Evolutionary conservation across 1,139 yeast genomes (phyloP).

Genomic region (Kodamaea suecica): DNA sequence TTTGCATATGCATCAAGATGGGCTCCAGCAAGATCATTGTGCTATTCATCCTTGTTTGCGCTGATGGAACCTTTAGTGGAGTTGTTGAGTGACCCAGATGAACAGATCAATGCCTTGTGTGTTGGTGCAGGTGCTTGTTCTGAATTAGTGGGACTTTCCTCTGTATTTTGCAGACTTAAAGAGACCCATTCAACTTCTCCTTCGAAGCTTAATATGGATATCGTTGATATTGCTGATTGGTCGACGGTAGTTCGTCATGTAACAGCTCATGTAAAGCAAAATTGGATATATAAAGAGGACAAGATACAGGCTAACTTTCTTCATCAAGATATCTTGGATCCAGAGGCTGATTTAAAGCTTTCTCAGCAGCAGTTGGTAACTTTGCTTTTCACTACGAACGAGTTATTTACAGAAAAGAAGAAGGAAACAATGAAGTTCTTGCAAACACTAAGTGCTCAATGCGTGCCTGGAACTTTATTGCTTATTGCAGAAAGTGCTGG

Average conservation of each 20-base stretch:
- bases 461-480: constrained; percentile 54
- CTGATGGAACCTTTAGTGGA: constrained; percentile 42
- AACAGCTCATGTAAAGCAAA: constrained; percentile 37
- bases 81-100: constrained; percentile 31
- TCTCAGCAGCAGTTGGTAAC: constrained; percentile 51
- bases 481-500: constrained; percentile 88
- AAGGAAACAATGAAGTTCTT: constrained; percentile 59
- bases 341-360: constrained; percentile 14
- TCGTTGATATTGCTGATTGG: constrained; percentile 85
- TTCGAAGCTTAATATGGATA: constrained; percentile 42
- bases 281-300: constrained; percentile 49
- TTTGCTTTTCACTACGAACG: constrained; percentile 80
- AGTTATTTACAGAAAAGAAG: constrained; percentile 68
- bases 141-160: constrained; percentile 68
- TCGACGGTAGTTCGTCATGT: constrained; percentile 45
- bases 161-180: constrained; percentile 53
- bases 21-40: constrained; percentile 80
- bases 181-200: constrained; percentile 34
- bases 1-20: constrained; percentile 80
- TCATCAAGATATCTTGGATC: constrained; percentile 46
- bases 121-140: constrained; percentile 93
- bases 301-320: constrained; percentile 46
- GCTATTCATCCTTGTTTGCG: constrained; percentile 65
- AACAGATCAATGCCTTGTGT: constrained; percentile 45
- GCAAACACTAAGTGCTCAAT: constrained; percentile 45